These are phyloP conservation scores for Hirschioporus abietinus DNA, from an alignment of 768 basidiomycete genomes.

Conservation along the genomic window DNA sequence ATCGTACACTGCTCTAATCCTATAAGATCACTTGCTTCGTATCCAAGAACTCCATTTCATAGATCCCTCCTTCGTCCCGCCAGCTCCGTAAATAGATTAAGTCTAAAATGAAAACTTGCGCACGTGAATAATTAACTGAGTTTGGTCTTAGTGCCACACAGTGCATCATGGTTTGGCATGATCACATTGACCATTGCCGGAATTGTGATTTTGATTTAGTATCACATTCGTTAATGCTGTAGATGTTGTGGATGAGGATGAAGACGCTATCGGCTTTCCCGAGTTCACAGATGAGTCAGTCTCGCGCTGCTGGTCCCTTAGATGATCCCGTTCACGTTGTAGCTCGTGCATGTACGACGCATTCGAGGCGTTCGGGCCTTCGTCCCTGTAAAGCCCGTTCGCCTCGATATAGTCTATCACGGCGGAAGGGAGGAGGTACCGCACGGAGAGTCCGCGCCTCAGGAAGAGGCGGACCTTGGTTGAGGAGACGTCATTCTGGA, in stretches of 20 bases:
- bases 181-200: neutral
- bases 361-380: slow-evolving; percentile 1
- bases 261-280: neutral
- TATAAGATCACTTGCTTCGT: neutral
- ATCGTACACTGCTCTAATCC: neutral
- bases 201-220: neutral
- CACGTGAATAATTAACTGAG: neutral
- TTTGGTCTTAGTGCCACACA: neutral
- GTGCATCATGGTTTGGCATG: neutral
- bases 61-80: too few species aligned
- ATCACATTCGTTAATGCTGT: neutral
- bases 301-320: neutral
- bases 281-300: neutral
- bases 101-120: too few species aligned
- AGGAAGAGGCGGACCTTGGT: slow-evolving; percentile 85
- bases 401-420: slow-evolving; percentile 95
- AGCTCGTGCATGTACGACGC: neutral
- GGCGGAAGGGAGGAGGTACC: slow-evolving; percentile 85
- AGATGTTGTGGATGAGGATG: neutral
- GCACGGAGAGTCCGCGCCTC: slow-evolving; percentile 72
- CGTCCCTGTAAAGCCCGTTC: slow-evolving; percentile 71
- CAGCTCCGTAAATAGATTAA: too few species aligned
- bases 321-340: neutral
- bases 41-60: neutral
- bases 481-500: slow-evolving; percentile 95